Percentiles rank a stretch among this genome's conserved stretches.
phyloP scores from a whole-genome alignment of 2,329 filamentous ascomycete species.

The Fusarium sp. region DNA sequence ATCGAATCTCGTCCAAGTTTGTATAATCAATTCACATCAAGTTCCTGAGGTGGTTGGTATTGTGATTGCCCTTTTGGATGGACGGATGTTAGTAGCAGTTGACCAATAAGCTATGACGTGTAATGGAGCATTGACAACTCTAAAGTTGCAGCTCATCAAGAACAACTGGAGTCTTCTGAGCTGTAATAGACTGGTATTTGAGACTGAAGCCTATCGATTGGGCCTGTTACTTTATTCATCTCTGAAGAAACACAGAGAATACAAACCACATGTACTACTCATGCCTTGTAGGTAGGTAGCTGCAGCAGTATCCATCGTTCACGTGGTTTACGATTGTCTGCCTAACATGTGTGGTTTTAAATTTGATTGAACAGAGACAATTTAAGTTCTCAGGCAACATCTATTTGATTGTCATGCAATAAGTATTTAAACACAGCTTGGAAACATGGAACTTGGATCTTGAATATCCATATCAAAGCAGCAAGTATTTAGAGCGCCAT shows the following conservation, averaged over 20 bases:
- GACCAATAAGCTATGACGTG: constrained; percentile 13
- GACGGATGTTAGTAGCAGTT: neutral
- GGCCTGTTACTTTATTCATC: neutral
- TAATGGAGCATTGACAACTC: neutral
- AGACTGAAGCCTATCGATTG: neutral
- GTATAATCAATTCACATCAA: neutral
- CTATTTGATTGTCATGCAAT: neutral
- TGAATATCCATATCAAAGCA: neutral
- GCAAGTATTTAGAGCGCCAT: neutral
- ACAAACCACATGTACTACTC: neutral
- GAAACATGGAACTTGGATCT: no score
- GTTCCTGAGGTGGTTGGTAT: neutral
- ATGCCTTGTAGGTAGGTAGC: neutral
- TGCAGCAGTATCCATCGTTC: neutral
- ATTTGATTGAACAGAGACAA: no score
- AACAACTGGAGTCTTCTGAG: neutral
- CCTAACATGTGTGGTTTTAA: neutral
- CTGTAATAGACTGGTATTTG: neutral
- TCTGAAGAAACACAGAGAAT: neutral
- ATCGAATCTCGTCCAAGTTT: neutral
- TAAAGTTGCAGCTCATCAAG: neutral
- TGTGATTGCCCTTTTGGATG: neutral
- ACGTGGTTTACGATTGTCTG: neutral
- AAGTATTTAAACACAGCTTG: neutral
- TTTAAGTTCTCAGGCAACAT: neutral